phyloP scores from a whole-genome alignment of 495 filamentous ascomycete genomes.

The Pyrenula massariospora region DNA sequence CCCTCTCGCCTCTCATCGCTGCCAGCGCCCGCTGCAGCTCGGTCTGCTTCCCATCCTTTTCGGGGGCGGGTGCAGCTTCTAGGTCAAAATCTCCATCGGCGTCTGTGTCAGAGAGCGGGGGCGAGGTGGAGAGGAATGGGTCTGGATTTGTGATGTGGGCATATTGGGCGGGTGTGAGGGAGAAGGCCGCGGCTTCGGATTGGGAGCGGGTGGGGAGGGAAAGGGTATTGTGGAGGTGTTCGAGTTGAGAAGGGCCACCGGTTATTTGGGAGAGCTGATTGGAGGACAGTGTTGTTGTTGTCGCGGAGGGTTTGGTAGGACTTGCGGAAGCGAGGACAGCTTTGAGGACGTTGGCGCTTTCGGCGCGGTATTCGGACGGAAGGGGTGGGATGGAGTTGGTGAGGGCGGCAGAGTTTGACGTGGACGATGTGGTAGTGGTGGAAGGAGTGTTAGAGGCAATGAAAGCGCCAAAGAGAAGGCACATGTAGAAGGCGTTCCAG shows the following conservation, averaged over 20 bases:
- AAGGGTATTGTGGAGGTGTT: conserved; percentile 62
- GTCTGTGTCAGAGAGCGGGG: conserved; percentile 27
- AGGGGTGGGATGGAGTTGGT: conserved; percentile 55
- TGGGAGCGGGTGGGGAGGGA: conserved; percentile 72
- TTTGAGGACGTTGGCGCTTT: conserved; percentile 82
- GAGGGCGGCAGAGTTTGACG: conserved; percentile 1
- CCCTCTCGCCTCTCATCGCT: conserved; percentile 54
- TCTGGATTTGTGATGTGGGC: conserved; percentile 55
- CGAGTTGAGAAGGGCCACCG: conserved; percentile 49
- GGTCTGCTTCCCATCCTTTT: conserved; percentile 34
- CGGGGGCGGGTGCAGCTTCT: conserved; percentile 23
- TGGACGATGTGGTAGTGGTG: conserved; percentile 22
- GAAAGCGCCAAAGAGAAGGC: conserved; percentile 92
- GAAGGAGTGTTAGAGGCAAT: conserved; percentile 74
- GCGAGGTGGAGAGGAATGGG: not conserved
- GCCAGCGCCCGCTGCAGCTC: conserved; percentile 78
- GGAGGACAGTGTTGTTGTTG: conserved; percentile 36
- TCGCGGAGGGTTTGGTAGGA: conserved; percentile 24
- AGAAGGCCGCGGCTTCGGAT: conserved; percentile 80
- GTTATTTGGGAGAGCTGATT: conserved; percentile 41
- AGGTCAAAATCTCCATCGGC: conserved; percentile 25
- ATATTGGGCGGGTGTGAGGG: conserved; percentile 77
- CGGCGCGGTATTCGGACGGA: conserved; percentile 85
- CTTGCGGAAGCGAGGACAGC: conserved; percentile 63
- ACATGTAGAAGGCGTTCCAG: conserved; percentile 55